Percentiles rank a stretch among this genome's conserved stretches.
Evolutionary conservation across 495 filamentous ascomycete genomes (phyloP).

Genomic region (Chaetomium fimeti): DNA sequence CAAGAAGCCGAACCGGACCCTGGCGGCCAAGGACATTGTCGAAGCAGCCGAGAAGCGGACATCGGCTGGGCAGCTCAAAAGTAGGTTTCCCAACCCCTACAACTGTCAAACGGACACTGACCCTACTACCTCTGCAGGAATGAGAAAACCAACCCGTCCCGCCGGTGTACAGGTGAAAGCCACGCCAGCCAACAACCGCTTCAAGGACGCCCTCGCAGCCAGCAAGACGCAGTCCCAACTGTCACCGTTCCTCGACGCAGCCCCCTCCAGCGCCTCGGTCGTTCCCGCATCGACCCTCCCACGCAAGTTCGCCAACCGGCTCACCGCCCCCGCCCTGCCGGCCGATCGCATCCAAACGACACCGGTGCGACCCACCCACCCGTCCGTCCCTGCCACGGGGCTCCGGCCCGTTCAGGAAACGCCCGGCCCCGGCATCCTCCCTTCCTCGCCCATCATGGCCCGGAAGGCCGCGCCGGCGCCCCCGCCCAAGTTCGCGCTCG

Average conservation of each 20-base stretch:
- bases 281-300: conserved; percentile 42
- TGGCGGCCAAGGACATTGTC: conserved; percentile 69
- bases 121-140: conserved; percentile 46
- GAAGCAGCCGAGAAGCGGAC: conserved; percentile 66
- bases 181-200: conserved; percentile 64
- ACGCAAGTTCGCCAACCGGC: conserved; percentile 36
- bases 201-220: conserved; percentile 44
- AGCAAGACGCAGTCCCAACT: conserved; percentile 19
- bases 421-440: conserved; percentile 27
- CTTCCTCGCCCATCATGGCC: conserved; percentile 46
- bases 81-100: conserved; percentile 29
- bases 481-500: not conserved
- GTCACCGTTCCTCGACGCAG: conserved; percentile 16
- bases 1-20: conserved; percentile 80
- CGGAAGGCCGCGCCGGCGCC: conserved; percentile 50
- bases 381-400: conserved; percentile 13
- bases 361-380: conserved; percentile 24
- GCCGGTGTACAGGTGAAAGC: conserved; percentile 71
- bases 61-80: conserved; percentile 40
- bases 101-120: not conserved
- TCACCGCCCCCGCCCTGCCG: conserved; percentile 10
- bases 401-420: conserved; percentile 25
- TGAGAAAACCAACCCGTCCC: conserved; percentile 64
- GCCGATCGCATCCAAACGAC: conserved; percentile 34
- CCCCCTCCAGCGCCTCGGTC: conserved; percentile 35